Base-by-base conservation (phyloP, 441 rosid genomes). In the Hura crepitans region DNA sequence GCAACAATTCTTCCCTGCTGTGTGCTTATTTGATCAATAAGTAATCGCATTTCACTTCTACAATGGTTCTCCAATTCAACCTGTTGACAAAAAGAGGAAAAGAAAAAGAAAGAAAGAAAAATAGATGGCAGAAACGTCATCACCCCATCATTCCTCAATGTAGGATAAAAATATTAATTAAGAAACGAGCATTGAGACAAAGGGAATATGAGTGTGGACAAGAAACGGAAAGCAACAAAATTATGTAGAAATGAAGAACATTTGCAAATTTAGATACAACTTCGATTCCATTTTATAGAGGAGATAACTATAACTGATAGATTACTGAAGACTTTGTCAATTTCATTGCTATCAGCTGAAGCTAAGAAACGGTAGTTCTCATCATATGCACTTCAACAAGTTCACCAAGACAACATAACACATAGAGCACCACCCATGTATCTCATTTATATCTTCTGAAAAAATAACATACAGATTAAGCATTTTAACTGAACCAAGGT, bases 1-100 rank as follows among this genome's bases (percentile, higher is more conserved):
- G 89, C 81, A 56, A 94, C 81, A 81, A 92, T 89, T 30, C 72
- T 83, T 1, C 87, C 85, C 70, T 90, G 97, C 72, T 90, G 96
- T 28, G 74, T 77, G 80, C 97, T 90, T 23, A 90, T 89, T 82
- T 95, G 94, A 79, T 95, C 97, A 35, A 89, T 92, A 25, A 95
- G 83, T 15, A 83, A 59, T 60, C 90, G 87, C 89, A 80, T 77
- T 84, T 92, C 91, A 79, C 85, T 84, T 5, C 93, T 83, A 74
- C 97, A 94, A 65, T 83, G 93, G 76, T 76, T 86, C 81, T 92
- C 96, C 0, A 96, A 82, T 71, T 95, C 97, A 74, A 95, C 74
- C 96, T 90, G 78, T 63, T 46, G 55, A 51, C 54, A 68, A 0
- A 6, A 59, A 23, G 25, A 2, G 7, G 0, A 35, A 35, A 35